Base-by-base conservation (phyloP, 1,284 basidiomycete genomes). In the Flammula alnicola region DNA sequence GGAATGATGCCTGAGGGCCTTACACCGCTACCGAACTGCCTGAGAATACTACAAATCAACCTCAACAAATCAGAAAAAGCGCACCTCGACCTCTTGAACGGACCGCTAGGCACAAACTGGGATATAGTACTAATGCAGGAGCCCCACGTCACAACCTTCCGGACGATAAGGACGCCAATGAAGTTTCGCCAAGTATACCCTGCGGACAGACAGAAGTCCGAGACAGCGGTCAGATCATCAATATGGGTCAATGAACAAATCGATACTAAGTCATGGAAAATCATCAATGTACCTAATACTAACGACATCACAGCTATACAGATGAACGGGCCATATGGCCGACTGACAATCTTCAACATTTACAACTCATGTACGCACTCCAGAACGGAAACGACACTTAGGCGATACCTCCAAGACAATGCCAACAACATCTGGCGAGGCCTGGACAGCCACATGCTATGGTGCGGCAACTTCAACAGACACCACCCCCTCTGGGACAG, bases 101-200 rank as follows among this genome's bases (percentile, higher is more conserved):
- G 37, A 12, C n/a, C 26, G 5, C 37, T 58, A 1, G 26, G 22
- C 3, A 30, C 41, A 3, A 30, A 56, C 4, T 63, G 47, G 46
- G 60, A 69, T 35, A 32, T 68, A 10, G 32, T 69, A 1, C 52
- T 51, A 6, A 16, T 69, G 0, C 66, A 69, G 22, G 65, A 69
- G 49, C 67, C 61, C 1, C 55, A 60, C 38, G 30, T 61, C 22
- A 61, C 56, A 35, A 49, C 43, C 16, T 52, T 49, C n/a, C 54
- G 52, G 26, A 52, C 57, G 1, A 54, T 50, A n/a, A 14, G 20
- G n/a, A 54, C 52, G 25, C 53, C 51, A 10, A 50, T 52, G 6
- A 14, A 22, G 5, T 51, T 41, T 23, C 44, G 52, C 32, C 39
- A 30, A 6, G 39, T 61, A 10, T 61, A 57, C 44, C 64, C 63